These are phyloP conservation scores for Coemansia nantahalensis DNA, from an alignment of 192 early-diverging fungal species.

Conservation along the genomic window DNA sequence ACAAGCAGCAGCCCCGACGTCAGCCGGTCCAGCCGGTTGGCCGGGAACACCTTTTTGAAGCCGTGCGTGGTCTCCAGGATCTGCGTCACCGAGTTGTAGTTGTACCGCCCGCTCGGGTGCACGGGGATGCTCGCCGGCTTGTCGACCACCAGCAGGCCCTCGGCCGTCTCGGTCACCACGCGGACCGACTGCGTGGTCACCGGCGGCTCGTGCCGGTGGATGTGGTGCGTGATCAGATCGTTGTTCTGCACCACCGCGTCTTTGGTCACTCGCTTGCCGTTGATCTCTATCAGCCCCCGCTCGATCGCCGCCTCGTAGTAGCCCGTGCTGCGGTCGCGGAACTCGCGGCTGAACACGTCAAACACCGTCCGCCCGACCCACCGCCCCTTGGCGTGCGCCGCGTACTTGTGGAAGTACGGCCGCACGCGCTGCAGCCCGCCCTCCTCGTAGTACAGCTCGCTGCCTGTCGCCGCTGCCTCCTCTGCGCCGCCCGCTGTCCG, in stretches of 20 bases:
- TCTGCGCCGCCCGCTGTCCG: neutral
- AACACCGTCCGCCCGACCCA: slow-evolving; percentile 77
- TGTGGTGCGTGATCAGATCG: slow-evolving; percentile 77
- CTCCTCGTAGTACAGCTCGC: slow-evolving; percentile 29
- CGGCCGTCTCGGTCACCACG: slow-evolving; percentile 61
- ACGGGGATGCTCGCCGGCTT: slow-evolving; percentile 92
- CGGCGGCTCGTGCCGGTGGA: slow-evolving; percentile 96
- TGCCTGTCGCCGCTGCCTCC: slow-evolving; percentile 4
- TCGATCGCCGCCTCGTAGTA: slow-evolving; percentile 86
- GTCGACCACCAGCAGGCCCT: slow-evolving; percentile 76
- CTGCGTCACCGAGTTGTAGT: slow-evolving; percentile 78
- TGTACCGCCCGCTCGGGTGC: slow-evolving; percentile 76
- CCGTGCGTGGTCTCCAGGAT: slow-evolving; percentile 66
- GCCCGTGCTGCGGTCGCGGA: slow-evolving; percentile 70
- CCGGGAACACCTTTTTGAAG: slow-evolving; percentile 58
- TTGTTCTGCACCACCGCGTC: slow-evolving; percentile 71
- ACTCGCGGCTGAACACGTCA: slow-evolving; percentile 85
- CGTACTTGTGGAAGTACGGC: slow-evolving; percentile 82
- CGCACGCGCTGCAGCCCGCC: slow-evolving; percentile 53
- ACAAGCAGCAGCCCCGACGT: slow-evolving; percentile 92
- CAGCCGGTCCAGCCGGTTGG: slow-evolving; percentile 89
- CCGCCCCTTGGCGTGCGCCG: slow-evolving; percentile 84
- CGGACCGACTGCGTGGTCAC: slow-evolving; percentile 62
- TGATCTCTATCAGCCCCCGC: slow-evolving; percentile 80
- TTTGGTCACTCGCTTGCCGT: slow-evolving; percentile 55